A percentile compares a stretch with the other conserved stretches of the same genome.
Conservation (phyloP, 805 yeast genomes). For the Teunomyces lycoperdinae region DNA sequence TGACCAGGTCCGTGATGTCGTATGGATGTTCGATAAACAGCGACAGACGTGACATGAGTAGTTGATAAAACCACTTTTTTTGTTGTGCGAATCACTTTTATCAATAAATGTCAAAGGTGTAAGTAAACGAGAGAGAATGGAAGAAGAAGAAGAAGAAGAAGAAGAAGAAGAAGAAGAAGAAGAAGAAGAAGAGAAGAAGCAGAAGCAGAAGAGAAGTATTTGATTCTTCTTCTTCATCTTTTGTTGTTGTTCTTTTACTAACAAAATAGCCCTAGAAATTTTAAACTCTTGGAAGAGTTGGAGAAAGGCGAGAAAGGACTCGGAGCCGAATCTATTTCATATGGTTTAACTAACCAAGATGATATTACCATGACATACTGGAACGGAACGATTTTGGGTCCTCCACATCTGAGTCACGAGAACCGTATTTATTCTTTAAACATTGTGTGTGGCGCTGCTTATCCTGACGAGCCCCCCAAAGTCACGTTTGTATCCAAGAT, state of each 20-base stretch:
- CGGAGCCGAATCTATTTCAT: slow-evolving; percentile 95
- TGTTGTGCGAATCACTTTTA: background rate
- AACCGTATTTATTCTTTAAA: slow-evolving; percentile 86
- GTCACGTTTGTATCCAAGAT: slow-evolving; percentile 80
- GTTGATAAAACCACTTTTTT: background rate
- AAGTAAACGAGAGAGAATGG: slow-evolving; percentile 17
- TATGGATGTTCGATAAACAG: slow-evolving; percentile 28
- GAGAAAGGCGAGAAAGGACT: slow-evolving; percentile 98
- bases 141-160: no score
- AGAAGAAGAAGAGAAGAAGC: no score
- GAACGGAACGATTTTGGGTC: slow-evolving; percentile 98
- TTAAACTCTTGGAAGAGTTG: slow-evolving; percentile 89
- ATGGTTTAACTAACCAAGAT: slow-evolving; percentile 86
- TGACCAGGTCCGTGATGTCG: slow-evolving; percentile 8
- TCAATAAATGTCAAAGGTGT: slow-evolving; percentile 46
- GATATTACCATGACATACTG: slow-evolving; percentile 92
- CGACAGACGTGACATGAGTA: slow-evolving; percentile 11
- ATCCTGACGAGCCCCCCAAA: slow-evolving; percentile 87
- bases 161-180: no score
- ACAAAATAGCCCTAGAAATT: slow-evolving; percentile 74
- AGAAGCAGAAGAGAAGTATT: no score
- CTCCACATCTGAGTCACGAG: slow-evolving; percentile 87
- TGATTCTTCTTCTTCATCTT: no score
- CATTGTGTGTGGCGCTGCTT: slow-evolving; percentile 75
- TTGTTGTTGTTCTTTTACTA: slow-evolving; percentile 1